A percentile compares a stretch with the other conserved stretches of the same genome.
Conservation (phyloP, 2,329 filamentous ascomycete species). For the Xylariaceae sp. region DNA sequence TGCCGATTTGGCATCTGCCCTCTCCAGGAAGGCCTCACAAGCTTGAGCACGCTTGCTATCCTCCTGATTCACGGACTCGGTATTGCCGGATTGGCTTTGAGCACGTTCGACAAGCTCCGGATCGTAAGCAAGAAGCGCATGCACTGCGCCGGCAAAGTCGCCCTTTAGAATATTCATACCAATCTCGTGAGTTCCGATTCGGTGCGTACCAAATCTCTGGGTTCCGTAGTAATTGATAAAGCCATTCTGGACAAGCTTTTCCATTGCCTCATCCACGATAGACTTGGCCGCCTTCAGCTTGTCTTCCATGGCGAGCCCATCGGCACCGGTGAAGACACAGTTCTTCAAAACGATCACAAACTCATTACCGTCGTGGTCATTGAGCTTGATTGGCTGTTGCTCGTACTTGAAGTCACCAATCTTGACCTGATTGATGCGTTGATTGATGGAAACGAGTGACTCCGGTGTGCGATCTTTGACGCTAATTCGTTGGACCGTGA, state of each 20-base stretch:
- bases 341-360: conserved; percentile 90
- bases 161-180: conserved; percentile 78
- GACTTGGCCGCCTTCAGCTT: conserved; percentile 41
- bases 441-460: conserved; percentile 60
- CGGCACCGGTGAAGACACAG: conserved; percentile 55
- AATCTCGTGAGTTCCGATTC: conserved; percentile 77
- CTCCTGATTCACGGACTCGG: conserved; percentile 55
- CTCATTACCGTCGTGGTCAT: conserved; percentile 82
- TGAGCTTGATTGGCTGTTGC: conserved; percentile 67
- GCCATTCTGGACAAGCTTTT: conserved; percentile 64
- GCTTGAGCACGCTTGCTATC: conserved; percentile 74
- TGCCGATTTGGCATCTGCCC: conserved; percentile 54
- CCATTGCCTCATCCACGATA: conserved; percentile 55
- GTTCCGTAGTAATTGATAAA: conserved; percentile 98
- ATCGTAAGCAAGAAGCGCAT: conserved; percentile 70
- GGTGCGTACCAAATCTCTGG: conserved; percentile 91
- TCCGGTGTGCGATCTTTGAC: conserved; percentile 48
- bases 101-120: conserved; percentile 45
- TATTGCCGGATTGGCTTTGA: conserved; percentile 29
- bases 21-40: conserved; percentile 66
- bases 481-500: conserved; percentile 78
- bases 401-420: conserved; percentile 81
- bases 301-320: conserved; percentile 43
- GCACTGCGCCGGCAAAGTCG: conserved; percentile 74
- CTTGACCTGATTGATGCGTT: conserved; percentile 54